A percentile compares a stretch with the other conserved stretches of the same genome.
Conservation (phyloP, 352 stramenopile genomes). For the Pilasporangium apinafurcum region DNA sequence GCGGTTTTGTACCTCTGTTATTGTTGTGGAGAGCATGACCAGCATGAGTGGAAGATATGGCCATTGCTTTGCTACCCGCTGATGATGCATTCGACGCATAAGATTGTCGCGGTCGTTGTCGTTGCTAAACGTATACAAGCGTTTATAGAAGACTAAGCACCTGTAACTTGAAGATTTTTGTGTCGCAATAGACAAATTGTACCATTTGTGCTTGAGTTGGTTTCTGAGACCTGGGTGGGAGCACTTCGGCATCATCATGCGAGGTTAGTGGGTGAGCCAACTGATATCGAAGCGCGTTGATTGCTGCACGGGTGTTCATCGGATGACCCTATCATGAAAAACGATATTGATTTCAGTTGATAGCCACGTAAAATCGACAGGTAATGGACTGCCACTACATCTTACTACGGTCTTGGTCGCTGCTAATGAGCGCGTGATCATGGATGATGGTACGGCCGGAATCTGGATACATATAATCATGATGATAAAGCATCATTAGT, state of each 20-base stretch:
- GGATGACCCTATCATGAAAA: slow-evolving; percentile 8
- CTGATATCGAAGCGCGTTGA: slow-evolving; percentile 72
- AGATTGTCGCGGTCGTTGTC: slow-evolving; percentile 30
- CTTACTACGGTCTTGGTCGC: slow-evolving; percentile 14
- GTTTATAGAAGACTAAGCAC: neutral
- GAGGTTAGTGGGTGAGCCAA: slow-evolving; percentile 73
- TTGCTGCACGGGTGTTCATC: slow-evolving; percentile 45
- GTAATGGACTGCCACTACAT: too few species aligned
- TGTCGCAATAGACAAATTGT: slow-evolving; percentile 3
- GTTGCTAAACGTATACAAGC: slow-evolving; percentile 18
- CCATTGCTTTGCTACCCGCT: too few species aligned
- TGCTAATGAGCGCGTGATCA: slow-evolving; percentile 47
- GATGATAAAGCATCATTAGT: too few species aligned
- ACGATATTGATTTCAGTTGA: too few species aligned
- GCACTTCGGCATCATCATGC: slow-evolving; percentile 63
- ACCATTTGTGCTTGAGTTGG: slow-evolving; percentile 48
- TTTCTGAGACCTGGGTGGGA: slow-evolving; percentile 33
- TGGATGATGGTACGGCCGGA: slow-evolving; percentile 38
- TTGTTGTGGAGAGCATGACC: slow-evolving; percentile 7
- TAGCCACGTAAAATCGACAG: too few species aligned
- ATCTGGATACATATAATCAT: slow-evolving; percentile 13
- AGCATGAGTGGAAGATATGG: slow-evolving; percentile 12
- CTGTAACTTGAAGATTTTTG: neutral
- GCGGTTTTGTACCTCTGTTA: slow-evolving; percentile 18
- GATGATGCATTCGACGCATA: too few species aligned